Evolutionary conservation across 768 basidiomycete genomes (phyloP), one percentile per base, ranked within the genome.

Genomic region (Hericium erinaceus): DNA sequence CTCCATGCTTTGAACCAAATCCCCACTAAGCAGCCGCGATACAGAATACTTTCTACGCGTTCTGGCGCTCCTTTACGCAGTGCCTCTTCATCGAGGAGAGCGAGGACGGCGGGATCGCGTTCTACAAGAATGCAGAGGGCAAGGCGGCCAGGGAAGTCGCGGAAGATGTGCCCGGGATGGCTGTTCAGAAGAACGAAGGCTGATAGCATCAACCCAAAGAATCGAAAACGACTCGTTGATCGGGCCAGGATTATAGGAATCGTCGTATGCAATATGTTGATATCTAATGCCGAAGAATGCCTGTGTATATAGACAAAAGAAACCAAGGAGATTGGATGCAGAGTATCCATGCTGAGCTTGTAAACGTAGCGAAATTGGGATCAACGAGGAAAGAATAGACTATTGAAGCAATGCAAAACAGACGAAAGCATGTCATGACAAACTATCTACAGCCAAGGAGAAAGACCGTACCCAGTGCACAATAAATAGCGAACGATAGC

Each of bases 41-140:
- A 24, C 24, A 51, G 49, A 51, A 51, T 13, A 51, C 49, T 8
- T 51, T 51, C 49, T 51, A 51, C 22, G 49, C 49, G 6, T 76
- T 90, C 38, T 83, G 86, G 70, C 84, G 90, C 51, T 84, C 90
- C 39, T 84, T 80, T 74, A 79, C 73, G 63, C 80, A 84, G 64
- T 93, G 91, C 87, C 89, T 83, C 82, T 98, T 93, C 69, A 88
- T 99, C 50, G 95, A 98, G 72, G 93, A 98, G 49, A 24, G 24
- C 49, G 24, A 18, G 68, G 87, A 91, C 64, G 93, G 92, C 44
- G 84, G 89, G 63, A 83, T 97, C 60, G 69, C 94, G 58, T 94
- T 95, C 76, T 95, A 85, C 82, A 92, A 92, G 80, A 89, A 98
- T 9, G 49, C 20, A 8, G 20, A 26, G 20, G 49, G 49, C 12